Conservation (phyloP, 169 alveolate genomes). For the Eimeria praecox region DNA sequence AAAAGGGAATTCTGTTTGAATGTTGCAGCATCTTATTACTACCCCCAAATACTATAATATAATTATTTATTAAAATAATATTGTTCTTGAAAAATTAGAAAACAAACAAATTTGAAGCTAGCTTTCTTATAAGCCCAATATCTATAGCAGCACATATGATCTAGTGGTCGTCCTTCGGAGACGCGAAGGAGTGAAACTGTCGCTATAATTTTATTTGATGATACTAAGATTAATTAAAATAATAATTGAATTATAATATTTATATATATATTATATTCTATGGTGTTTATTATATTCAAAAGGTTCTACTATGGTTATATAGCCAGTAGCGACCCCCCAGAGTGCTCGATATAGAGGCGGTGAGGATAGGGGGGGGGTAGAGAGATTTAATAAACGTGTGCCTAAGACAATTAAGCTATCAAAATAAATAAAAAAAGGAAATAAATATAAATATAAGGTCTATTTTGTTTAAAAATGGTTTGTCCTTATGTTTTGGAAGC, state of each 20-base stretch:
- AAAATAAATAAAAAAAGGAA: too few relatives aligned
- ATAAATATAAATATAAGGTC: too few relatives aligned
- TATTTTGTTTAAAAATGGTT: too few relatives aligned
- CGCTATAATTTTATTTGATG: not conserved
- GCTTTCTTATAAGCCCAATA: not conserved
- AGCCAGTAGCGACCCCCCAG: not conserved
- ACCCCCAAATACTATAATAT: not conserved
- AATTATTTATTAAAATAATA: too few relatives aligned
- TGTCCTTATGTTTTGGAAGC: too few relatives aligned
- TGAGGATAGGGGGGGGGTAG: too few relatives aligned
- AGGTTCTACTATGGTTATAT: not conserved
- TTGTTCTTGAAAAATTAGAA: too few relatives aligned
- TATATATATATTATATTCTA: too few relatives aligned
- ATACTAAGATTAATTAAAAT: not conserved
- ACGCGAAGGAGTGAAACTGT: not conserved
- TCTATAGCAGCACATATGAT: not conserved
- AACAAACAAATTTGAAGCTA: not conserved
- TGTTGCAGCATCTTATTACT: too few relatives aligned
- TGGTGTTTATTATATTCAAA: not conserved
- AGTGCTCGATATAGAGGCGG: not conserved
- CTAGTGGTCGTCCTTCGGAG: not conserved
- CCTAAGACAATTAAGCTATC: not conserved
- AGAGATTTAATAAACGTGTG: not conserved
- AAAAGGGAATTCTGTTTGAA: too few relatives aligned
- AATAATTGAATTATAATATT: not conserved